Conservation (phyloP, 768 basidiomycete genomes). For the Candolleomyces aberdarensis region DNA sequence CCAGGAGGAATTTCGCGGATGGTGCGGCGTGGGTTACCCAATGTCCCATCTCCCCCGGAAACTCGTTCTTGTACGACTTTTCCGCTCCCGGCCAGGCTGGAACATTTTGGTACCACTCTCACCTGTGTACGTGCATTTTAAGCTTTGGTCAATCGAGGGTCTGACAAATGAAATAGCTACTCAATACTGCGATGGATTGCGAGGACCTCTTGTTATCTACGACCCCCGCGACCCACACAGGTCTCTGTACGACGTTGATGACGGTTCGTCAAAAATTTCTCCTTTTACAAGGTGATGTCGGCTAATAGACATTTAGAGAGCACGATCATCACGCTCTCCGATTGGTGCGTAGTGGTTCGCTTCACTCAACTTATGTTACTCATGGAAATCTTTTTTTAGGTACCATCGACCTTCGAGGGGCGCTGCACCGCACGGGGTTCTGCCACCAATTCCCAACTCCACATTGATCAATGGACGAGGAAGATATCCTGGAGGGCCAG, state of each 20-base stretch:
- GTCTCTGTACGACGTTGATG: constrained; percentile 32
- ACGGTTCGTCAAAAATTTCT: constrained; percentile 28
- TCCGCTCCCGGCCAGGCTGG: constrained; percentile 35
- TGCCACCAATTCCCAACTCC: constrained; percentile 17
- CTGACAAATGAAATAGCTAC: constrained; percentile 35
- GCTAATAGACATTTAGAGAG: constrained; percentile 24
- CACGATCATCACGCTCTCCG: constrained; percentile 45
- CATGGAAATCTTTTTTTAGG: too few species aligned
- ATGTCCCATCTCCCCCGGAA: constrained; percentile 39
- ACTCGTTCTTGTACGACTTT: constrained; percentile 39
- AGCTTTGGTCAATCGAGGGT: constrained; percentile 8
- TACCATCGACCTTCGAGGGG: constrained; percentile 19
- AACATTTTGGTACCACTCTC: constrained; percentile 41
- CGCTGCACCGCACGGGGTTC: neutral
- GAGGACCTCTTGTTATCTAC: constrained; percentile 47
- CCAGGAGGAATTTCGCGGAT: constrained; percentile 29
- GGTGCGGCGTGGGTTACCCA: constrained; percentile 34
- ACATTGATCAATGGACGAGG: constrained; percentile 50
- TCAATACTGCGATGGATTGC: constrained; percentile 58
- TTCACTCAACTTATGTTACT: too few species aligned
- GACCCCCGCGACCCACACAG: constrained; percentile 38
- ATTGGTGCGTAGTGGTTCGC: constrained; percentile 31
- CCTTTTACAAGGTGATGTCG: neutral
- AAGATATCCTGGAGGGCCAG: constrained; percentile 35
- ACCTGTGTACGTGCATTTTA: constrained; percentile 20